Base-by-base conservation (phyloP, 179 eudicot genomes). In the Heliamphora pulchella region DNA sequence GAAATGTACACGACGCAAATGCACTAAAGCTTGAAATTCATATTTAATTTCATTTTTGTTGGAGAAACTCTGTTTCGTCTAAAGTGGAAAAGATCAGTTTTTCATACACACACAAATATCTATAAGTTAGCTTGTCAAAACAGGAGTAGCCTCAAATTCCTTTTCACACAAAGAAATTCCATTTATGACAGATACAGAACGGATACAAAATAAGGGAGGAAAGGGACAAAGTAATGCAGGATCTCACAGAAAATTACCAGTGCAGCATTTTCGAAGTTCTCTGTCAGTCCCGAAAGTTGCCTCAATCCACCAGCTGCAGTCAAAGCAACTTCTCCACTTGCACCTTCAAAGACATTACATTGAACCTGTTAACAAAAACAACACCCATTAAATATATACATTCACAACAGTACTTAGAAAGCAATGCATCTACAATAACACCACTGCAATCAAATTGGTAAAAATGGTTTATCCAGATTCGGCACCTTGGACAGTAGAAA, bases 291-390 rank as follows among this genome's bases (percentile, higher is more conserved):
- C 66, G 99, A 96, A 77, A 96, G 86, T 90, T 88, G 91, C 83
- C 99, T 89, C 83, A 96, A 81, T 78, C 98, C 99, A 83, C 99
- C 99, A 74, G 84, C 99, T 71, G 91, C 92, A 61, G 99, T 96
- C 82, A 96, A 86, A 64, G 97, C 92, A 83, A 96, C 96, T 81
- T 96, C 98, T 78, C 97, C 98, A 65, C 75, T 87, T 55, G 96
- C 99, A 78, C 99, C 99, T 84, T 96, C 89, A 82, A 96, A 96
- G 79, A 92, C 99, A 89, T 94, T 96, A 73, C 93, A 94, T 77
- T 96, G 99, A 75, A 84, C 91, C 99, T 96, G 83, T 51, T 47
- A 78, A 64, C 10, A 50, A 62, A 58, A 66, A 39, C n/a, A 74
- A n/a, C 50, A 74, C 20, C 13, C 55, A 8, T 66, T 18, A 55